Evolutionary conservation across 371 early-diverging fungal species (phyloP).

Genomic region (Apophysomyces variabilis): DNA sequence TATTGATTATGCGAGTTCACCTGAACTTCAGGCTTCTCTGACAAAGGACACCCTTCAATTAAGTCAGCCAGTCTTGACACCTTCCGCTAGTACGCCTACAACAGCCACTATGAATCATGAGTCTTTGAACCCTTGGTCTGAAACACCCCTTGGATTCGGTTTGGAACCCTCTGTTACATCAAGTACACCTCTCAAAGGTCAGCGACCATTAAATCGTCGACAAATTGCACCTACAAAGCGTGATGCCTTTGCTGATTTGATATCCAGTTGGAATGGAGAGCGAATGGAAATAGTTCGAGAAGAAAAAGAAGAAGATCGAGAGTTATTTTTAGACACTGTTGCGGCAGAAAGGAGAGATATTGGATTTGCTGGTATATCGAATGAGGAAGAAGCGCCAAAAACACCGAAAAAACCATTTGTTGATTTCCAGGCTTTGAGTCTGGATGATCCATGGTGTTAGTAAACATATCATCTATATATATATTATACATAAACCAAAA

Average conservation of each 20-base stretch:
- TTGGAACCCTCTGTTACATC: slow-evolving; percentile 11
- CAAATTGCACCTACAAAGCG: slow-evolving; percentile 47
- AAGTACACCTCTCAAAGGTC: slow-evolving; percentile 16
- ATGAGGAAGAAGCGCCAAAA: slow-evolving; percentile 11
- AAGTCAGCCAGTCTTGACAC: slow-evolving; percentile 19
- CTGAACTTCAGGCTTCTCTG: slow-evolving; percentile 23
- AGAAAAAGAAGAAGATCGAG: slow-evolving; percentile 22
- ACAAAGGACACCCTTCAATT: slow-evolving; percentile 20
- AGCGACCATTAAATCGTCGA: slow-evolving; percentile 9
- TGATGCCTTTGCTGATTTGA: slow-evolving; percentile 51
- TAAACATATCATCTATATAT: not conserved
- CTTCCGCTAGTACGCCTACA: slow-evolving; percentile 27
- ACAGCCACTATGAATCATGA: slow-evolving; percentile 7
- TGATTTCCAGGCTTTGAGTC: slow-evolving; percentile 1
- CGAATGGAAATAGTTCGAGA: slow-evolving; percentile 10
- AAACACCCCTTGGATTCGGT: slow-evolving; percentile 9
- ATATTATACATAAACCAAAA: no score
- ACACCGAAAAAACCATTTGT: not conserved
- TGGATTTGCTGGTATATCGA: slow-evolving; percentile 48
- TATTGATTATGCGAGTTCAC: slow-evolving; percentile 15
- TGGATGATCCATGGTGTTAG: slow-evolving; percentile 9
- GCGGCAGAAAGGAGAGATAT: slow-evolving; percentile 48
- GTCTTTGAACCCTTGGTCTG: slow-evolving; percentile 21
- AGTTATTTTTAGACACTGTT: slow-evolving; percentile 36
- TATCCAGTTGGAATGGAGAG: slow-evolving; percentile 44